Evolutionary conservation across 83 land plant species (phyloP), one percentile per base, ranked within the genome.

Genomic region (Picea abies): DNA sequence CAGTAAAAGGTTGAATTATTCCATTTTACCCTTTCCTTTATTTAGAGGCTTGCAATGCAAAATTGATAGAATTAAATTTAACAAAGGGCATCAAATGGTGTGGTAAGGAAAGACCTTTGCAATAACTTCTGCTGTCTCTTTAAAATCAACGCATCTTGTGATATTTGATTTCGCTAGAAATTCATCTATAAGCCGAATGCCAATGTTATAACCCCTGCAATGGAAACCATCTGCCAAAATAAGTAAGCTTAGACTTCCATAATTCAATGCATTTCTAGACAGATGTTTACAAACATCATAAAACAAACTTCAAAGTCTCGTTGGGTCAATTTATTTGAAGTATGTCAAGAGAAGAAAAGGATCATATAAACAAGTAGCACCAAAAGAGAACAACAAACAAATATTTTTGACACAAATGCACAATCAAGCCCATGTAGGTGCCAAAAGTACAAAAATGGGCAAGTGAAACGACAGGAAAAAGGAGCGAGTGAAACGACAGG

Each of bases 201-300:
- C 99, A 83, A 96, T 96, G 71, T 96, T 95, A 81, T 96, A 94
- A 41, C 99, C 99, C 99, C 99, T 96, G 91, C 79, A 83, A 79
- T 25, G 64, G 1, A 80, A 83, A 35, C 22, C 20, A 67, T 37
- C 64, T 68, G 52, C 52, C 39, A 73, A 82, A 49, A 82, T 56
- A 12, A 44, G 5, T 75, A 47, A 22, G 23, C 12, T 49, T 47
- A 75, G 23, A 14, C 60, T 47, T 75, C 60, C 78, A 11, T 56
- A 56, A 56, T 11, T 44, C 5, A 75, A 47, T 44, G 29, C 49
- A 75, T 75, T 44, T 75, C 25, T 47, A n/a, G 26, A 47, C 25
- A 47, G 4, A 23, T 75, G 26, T 22, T 4, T 44, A 47, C 12
- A 39, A 47, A 47, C 58, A 75, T n/a, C 14, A 75, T 49, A 75